Conservation (phyloP, 768 basidiomycete genomes). For the Calocera viscosa region DNA sequence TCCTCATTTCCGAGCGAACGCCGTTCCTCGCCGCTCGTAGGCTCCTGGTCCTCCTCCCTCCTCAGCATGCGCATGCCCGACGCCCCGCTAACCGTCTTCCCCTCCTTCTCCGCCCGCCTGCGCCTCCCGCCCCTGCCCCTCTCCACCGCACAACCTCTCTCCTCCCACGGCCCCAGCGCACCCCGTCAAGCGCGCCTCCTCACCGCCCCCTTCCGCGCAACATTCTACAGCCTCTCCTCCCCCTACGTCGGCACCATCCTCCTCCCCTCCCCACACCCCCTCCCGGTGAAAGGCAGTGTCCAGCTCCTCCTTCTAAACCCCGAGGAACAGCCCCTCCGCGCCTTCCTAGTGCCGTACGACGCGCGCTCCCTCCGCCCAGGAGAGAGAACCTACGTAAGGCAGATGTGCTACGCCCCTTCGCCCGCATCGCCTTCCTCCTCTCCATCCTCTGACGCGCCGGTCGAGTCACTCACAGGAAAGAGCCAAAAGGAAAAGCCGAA, state of each 20-base stretch:
- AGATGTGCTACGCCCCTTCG: not conserved
- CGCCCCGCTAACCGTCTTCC: not conserved
- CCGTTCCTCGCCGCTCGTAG: not conserved
- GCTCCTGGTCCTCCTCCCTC: conserved; percentile 3
- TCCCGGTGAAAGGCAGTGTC: not conserved
- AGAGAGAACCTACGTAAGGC: not conserved
- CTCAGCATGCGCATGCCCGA: not conserved
- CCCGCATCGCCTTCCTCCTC: not conserved
- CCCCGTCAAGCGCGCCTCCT: not conserved
- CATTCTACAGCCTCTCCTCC: not conserved
- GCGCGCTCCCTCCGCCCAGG: not conserved
- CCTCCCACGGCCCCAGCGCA: not conserved
- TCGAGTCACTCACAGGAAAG: not conserved
- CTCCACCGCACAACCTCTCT: not conserved
- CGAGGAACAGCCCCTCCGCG: not conserved
- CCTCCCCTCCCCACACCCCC: not conserved
- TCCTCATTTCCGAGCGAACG: not conserved
- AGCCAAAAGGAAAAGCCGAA: not conserved
- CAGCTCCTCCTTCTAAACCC: not conserved
- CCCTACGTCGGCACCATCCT: not conserved
- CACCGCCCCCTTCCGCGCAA: not conserved
- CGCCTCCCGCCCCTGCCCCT: not conserved
- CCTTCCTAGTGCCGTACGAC: not conserved
- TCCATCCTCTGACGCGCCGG: not conserved
- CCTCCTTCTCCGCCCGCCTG: not conserved